phyloP scores from a whole-genome alignment of 78 protist genomes.

The Planoprotostelium fungivorum region DNA sequence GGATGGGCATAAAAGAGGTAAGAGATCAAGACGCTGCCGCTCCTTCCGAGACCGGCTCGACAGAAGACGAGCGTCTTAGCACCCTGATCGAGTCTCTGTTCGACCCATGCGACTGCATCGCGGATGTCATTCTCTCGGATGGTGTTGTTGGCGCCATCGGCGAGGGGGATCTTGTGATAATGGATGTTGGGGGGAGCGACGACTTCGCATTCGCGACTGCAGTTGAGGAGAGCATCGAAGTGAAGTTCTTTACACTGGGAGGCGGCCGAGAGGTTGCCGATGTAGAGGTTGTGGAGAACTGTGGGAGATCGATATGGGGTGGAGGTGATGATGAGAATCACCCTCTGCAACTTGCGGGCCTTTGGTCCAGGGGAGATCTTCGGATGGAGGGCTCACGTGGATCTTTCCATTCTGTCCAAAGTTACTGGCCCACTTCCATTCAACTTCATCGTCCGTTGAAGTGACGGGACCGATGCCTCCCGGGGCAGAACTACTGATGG shows the following conservation, averaged over 20 bases:
- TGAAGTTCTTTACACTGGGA: not conserved
- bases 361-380: not conserved
- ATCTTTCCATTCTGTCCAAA: not conserved
- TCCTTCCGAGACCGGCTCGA: not conserved
- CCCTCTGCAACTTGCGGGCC: not conserved
- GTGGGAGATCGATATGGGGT: not conserved
- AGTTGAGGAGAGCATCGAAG: not conserved
- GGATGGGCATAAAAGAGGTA: not conserved
- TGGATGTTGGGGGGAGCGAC: not conserved
- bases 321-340: not conserved
- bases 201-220: not conserved
- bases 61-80: not conserved
- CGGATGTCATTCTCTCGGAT: not conserved
- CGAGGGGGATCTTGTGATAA: not conserved
- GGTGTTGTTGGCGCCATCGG: not conserved
- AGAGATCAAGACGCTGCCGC: not conserved
- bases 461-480: not conserved
- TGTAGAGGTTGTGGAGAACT: not conserved
- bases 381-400: not conserved
- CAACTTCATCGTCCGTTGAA: not conserved
- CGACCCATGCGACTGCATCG: not conserved
- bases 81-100: not conserved
- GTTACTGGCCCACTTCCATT: not conserved
- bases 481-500: not conserved
- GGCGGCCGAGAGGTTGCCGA: not conserved